Base-by-base conservation (phyloP, 164 flowering plant genomes). In the Echeveria elegans region DNA sequence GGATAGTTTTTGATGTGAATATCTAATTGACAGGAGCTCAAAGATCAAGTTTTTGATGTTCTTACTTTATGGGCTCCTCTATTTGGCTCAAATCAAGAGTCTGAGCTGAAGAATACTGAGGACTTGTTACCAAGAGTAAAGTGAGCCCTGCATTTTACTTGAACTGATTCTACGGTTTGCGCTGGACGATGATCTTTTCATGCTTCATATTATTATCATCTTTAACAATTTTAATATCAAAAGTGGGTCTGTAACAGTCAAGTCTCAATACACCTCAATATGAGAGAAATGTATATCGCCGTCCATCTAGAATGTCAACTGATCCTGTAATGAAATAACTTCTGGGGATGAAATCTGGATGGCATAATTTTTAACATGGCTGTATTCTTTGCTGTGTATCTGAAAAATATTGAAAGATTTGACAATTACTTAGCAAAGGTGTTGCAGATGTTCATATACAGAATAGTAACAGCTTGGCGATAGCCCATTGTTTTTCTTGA, bases 1-100 rank as follows among this genome's bases (percentile, higher is more conserved):
- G 26, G 26, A 58, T 41, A 63, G 31, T 66, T 61, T 52, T 40
- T 68, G 26, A 28, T 34, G 47, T 28, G 65, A 65, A 63, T 59
- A 63, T 53, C 75, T 65, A 73, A 50, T 52, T 1, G 76, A 64
- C 79, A 95, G 99, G 99, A 89, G 72, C 88, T 95, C 72, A 91
- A 89, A 70, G 97, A 87, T 66, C 90, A 95, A 68, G 91, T 87
- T 68, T 95, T 92, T 84, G 97, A 92, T 77, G 84, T 95, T 73
- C 86, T 95, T 71, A 79, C 97, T 37, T 76, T 92, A 21, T 92
- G 97, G 97, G 90, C 94, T 72, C 64, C 80, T 31, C 68, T 82
- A 48, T 95, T 95, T 71, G 79, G 76, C 68, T 89, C 97, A 71
- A 82, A 77, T 80, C 72, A 72, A 34, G 89, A 83, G n/a, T 58